A percentile compares a stretch with the other conserved stretches of the same genome.
phyloP scores from a whole-genome alignment of 2,329 filamentous ascomycete genomes.

The Colletotrichum sp. region DNA sequence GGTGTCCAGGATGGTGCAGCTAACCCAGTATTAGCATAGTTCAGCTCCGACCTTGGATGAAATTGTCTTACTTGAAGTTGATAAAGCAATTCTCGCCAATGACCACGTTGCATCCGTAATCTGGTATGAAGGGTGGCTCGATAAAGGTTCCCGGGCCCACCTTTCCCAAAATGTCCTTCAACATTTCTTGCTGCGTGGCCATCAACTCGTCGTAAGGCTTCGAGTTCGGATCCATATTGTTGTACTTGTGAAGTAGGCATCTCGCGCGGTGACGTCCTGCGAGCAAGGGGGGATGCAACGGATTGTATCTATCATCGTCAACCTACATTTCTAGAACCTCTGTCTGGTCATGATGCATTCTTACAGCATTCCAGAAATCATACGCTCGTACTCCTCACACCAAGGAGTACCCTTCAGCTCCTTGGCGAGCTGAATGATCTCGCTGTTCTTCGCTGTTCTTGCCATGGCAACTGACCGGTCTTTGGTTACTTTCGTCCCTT shows the following conservation, averaged over 20 bases:
- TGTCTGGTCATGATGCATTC: background rate
- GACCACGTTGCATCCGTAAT: slow-evolving; percentile 70
- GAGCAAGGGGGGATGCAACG: slow-evolving; percentile 50
- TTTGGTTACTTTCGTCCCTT: background rate
- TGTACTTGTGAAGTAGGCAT: slow-evolving; percentile 63
- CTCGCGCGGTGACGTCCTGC: slow-evolving; percentile 58
- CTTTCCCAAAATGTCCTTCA: slow-evolving; percentile 53
- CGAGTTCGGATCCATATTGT: slow-evolving; percentile 54
- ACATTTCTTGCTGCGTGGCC: slow-evolving; percentile 42
- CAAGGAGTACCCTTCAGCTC: background rate
- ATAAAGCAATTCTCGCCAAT: slow-evolving; percentile 68
- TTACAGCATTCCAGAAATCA: slow-evolving; percentile 65
- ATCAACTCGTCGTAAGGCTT: slow-evolving; percentile 47
- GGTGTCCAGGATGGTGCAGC: slow-evolving; percentile 54
- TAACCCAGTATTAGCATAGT: background rate
- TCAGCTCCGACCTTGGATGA: background rate
- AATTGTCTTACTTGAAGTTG: slow-evolving; percentile 51
- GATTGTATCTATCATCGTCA: slow-evolving; percentile 43
- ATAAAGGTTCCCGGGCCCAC: slow-evolving; percentile 60
- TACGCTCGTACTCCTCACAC: slow-evolving; percentile 66
- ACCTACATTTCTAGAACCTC: background rate
- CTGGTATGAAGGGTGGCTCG: slow-evolving; percentile 65
- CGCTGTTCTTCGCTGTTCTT: background rate
- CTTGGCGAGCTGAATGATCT: background rate
- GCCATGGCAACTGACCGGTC: background rate